Evolutionary conservation across 257 asterid genomes (phyloP), one percentile per base, ranked within the genome.

Genomic region (Verbascum thapsus): DNA sequence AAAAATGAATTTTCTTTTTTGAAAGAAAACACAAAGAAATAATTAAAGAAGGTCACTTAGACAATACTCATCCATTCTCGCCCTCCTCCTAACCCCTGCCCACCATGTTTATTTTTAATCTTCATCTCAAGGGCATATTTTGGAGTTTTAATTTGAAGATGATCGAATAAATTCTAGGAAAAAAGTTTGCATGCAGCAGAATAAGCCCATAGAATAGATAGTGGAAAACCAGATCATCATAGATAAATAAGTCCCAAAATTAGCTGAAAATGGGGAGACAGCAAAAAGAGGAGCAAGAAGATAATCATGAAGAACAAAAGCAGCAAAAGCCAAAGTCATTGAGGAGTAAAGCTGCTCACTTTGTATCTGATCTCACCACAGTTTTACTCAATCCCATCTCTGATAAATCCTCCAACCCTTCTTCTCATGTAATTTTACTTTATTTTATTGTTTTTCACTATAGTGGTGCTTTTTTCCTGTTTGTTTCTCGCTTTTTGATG

Each of bases 331-430:
- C 68, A 12, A 74, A 68, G 73, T 88, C 96, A 8, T 67, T 85
- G 74, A 83, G 87, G 85, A 87, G 88, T 70, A 92, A 90, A 92
- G 97, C 99, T 37, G 89, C 73, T n/a, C 91, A 89, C 78, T 79
- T 89, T 71, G 96, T 92, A 15, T 87, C 97, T 71, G 97, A 87
- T 85, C 87, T 92, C 50, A 82, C 98, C 53, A 86, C 96, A 52
- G 84, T 85, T 68, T 75, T 87, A 43, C 86, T 89, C 71, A 89
- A 83, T 72, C 97, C 97, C 32, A 80, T 89, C 68, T 89, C 97
- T 23, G 96, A 92, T 75, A 89, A 85, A 75, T 83, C 94, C 69
- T 69, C 90, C 10, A 66, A 60, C 32, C 67, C 77, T 1, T 54
- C 80, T 45, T 49, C 78, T 35, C 76, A 75, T 60, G 97, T 89